Evolutionary conservation across 1,139 yeast species (phyloP).

Genomic region (Pichia sp.): DNA sequence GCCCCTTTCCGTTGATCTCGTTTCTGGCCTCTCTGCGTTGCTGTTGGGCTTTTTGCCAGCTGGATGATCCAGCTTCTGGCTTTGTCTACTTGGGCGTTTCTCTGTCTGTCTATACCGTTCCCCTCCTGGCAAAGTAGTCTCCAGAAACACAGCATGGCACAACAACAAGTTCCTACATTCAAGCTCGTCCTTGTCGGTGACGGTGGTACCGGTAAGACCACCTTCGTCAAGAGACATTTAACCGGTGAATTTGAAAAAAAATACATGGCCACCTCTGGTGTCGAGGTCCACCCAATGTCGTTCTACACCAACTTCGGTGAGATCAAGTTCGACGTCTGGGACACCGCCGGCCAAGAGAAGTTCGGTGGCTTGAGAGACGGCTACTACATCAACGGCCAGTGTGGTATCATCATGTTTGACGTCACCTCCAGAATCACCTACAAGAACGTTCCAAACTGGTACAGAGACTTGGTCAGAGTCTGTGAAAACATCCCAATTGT

Average conservation of each 20-base stretch:
- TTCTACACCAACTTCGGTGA: constrained; percentile 99
- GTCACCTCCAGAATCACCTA: constrained; percentile 99
- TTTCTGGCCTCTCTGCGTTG: not conserved
- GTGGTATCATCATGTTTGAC: constrained; percentile 99
- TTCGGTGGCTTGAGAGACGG: constrained; percentile 99
- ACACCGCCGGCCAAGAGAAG: constrained; percentile 99
- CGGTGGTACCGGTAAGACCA: constrained; percentile 99
- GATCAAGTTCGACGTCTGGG: constrained; percentile 99
- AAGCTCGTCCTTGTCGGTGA: constrained; percentile 98
- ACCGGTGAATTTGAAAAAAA: constrained; percentile 99
- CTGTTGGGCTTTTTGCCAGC: not conserved
- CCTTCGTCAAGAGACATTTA: constrained; percentile 98
- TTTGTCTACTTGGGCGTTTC: not conserved
- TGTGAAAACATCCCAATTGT: constrained; percentile 99
- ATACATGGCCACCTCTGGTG: constrained; percentile 98
- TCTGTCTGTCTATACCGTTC: not conserved
- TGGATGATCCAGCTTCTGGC: not conserved
- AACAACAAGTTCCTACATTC: constrained; percentile 92
- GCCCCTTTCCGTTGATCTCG: constrained; percentile 2
- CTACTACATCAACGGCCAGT: constrained; percentile 98
- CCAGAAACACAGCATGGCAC: constrained; percentile 36
- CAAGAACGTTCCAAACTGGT: constrained; percentile 99
- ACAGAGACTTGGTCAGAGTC: constrained; percentile 97
- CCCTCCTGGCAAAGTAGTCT: constrained; percentile 1
- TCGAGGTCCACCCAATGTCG: constrained; percentile 97